Evolutionary conservation across 2,329 filamentous ascomycete genomes (phyloP).

Genomic region (Neopestalotiopsis sp.): DNA sequence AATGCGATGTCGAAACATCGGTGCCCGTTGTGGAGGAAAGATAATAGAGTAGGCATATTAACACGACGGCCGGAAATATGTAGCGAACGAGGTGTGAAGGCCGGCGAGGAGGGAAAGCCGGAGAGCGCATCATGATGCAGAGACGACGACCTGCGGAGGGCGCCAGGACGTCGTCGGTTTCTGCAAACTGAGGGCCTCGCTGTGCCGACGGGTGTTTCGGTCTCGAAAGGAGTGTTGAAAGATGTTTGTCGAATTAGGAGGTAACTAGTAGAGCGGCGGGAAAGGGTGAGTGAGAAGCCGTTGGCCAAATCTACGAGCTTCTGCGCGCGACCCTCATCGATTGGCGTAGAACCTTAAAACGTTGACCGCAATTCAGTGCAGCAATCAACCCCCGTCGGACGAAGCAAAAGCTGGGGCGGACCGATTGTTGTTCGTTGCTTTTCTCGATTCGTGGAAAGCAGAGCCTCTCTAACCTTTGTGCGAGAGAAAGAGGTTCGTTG

Average conservation of each 20-base stretch:
- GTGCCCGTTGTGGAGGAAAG: constrained; percentile 28
- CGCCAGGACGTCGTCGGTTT: constrained; percentile 25
- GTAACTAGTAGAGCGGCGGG: background rate
- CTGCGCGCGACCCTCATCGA: background rate
- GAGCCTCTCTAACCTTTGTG: background rate
- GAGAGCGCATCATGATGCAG: constrained; percentile 40
- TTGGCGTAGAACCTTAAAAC: background rate
- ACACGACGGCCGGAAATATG: constrained; percentile 39
- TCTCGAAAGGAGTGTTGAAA: background rate
- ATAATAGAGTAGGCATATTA: constrained; percentile 41
- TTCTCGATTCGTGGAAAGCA: background rate
- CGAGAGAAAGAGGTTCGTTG: background rate
- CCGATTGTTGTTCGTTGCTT: background rate
- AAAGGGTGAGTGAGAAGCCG: background rate
- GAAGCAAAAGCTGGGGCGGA: background rate
- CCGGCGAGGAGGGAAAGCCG: constrained; percentile 47
- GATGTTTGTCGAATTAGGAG: background rate
- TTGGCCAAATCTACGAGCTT: constrained; percentile 4
- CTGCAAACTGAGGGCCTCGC: background rate
- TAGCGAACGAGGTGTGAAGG: constrained; percentile 49
- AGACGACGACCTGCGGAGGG: constrained; percentile 27
- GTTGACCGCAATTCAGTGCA: background rate
- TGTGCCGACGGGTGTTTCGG: background rate
- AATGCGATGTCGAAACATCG: constrained; percentile 23
- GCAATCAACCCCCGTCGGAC: background rate